Conservation (phyloP, 306 rosid genomes). For the Begonia fuchsioides region DNA sequence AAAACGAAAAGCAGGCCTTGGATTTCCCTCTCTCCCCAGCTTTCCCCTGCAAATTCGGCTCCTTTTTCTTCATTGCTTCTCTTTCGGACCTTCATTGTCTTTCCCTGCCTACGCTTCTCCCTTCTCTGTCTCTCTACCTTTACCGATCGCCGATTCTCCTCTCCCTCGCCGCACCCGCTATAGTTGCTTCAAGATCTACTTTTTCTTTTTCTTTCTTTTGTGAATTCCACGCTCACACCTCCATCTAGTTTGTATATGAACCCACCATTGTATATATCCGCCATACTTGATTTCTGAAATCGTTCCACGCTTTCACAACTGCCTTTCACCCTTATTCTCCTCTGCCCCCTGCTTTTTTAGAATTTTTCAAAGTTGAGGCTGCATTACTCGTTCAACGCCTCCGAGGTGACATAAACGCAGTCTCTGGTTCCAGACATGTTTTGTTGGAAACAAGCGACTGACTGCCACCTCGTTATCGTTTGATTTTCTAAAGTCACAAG, state of each 20-base stretch:
- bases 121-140: no score
- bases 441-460: constrained; percentile 30
- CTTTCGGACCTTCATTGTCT: no score
- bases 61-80: no score
- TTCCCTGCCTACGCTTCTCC: no score
- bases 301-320: no score
- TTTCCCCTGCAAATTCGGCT: no score
- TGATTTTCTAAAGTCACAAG: constrained; percentile 23
- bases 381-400: constrained; percentile 22
- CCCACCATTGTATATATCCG: not conserved
- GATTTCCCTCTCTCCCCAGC: constrained; percentile 10
- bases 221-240: no score
- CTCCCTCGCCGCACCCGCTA: not conserved
- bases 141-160: no score
- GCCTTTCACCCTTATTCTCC: constrained; percentile 11
- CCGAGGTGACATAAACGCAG: constrained; percentile 21
- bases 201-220: no score
- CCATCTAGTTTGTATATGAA: not conserved
- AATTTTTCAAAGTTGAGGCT: constrained; percentile 19
- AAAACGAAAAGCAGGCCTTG: constrained; percentile 34
- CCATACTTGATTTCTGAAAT: no score
- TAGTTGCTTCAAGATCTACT: not conserved
- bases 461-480: constrained; percentile 57
- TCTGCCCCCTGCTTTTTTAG: constrained; percentile 13
- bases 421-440: constrained; percentile 35